Conservation (phyloP, 768 basidiomycete genomes). For the Sistotremastrum suecicum region DNA sequence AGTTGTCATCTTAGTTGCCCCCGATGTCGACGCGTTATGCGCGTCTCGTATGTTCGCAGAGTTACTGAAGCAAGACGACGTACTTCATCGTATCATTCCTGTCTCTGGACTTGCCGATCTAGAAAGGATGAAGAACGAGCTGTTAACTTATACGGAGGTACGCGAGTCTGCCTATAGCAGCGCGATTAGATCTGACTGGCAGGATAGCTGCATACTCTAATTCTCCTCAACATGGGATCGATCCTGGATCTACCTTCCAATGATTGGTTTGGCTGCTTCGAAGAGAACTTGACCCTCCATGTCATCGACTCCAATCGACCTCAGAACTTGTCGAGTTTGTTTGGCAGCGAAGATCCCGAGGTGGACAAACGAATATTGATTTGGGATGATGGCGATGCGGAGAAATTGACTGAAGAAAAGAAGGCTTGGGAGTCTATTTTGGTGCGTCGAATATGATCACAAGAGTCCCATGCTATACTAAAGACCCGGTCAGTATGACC, state of each 20-base stretch:
- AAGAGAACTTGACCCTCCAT: slow-evolving; percentile 55
- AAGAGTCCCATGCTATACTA: too few relatives aligned
- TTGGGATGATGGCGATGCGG: slow-evolving; percentile 86
- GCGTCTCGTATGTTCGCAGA: slow-evolving; percentile 82
- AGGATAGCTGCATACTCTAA: slow-evolving; percentile 67
- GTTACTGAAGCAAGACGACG: slow-evolving; percentile 85
- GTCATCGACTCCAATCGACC: slow-evolving; percentile 92
- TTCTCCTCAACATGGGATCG: slow-evolving; percentile 86
- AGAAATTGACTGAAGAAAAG: slow-evolving; percentile 51
- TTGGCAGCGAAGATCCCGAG: slow-evolving; percentile 51
- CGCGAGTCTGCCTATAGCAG: slow-evolving; percentile 6
- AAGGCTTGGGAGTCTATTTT: slow-evolving; percentile 76
- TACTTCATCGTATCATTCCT: slow-evolving; percentile 81
- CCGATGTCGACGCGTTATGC: slow-evolving; percentile 86
- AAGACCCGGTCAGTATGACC: slow-evolving; percentile 48
- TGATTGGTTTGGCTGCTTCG: slow-evolving; percentile 67
- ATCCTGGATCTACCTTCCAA: slow-evolving; percentile 67
- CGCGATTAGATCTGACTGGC: not conserved
- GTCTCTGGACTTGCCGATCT: slow-evolving; percentile 76
- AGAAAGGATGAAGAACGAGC: slow-evolving; percentile 47
- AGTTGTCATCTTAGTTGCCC: slow-evolving; percentile 73
- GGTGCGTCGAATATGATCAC: slow-evolving; percentile 28
- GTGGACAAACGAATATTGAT: slow-evolving; percentile 46
- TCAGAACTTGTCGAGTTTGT: slow-evolving; percentile 76
- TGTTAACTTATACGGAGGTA: slow-evolving; percentile 56